Evolutionary conservation across 2,329 filamentous ascomycete genomes (phyloP), one percentile per base, ranked within the genome.

Genomic region (Phaeosphaeria sp.): DNA sequence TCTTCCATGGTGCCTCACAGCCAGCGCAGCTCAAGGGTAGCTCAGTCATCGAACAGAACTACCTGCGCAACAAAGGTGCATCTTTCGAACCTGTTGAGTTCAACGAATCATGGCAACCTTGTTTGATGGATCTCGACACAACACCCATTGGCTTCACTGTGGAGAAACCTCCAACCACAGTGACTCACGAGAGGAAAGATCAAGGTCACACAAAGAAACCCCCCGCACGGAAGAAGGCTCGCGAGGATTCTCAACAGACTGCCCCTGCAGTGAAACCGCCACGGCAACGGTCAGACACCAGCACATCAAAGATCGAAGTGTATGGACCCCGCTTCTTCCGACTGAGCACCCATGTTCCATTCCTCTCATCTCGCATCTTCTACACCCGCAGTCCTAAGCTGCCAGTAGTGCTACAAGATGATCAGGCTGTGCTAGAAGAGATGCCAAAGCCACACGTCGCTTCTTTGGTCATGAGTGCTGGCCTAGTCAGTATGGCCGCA

Each of bases 61-160:
- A 72, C 50, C 73, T 73, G 50, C 67, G 72, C 21, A 75, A 74
- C 50, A 75, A 75, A 44, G 72, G 71, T 9, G 70, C 71, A 20
- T 72, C 72, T 1, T 76, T 76, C 30, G 73, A 75, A 49, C 68
- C 72, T n/a, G 63, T 76, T 3, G 65, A 72, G 25, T 71, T 75
- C 50, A 70, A 74, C 41, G 72, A 75, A 52, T 67, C 70, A 36
- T 65, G 72, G 59, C 69, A 70, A 46, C 70, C 69, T 3, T 74
- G 72, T 23, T 63, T 67, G 6, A 64, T 71, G 47, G 63, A 71
- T 13, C 64, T 69, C 5, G 65, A 58, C 21, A 58, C 55, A 13
- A 65, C 62, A 5, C 68, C 72, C 22, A 58, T 72, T n/a, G 72
- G 68, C 0, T 70, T 72, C 43, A 54, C 58, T 15, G 59, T 57